phyloP scores from a whole-genome alignment of 1,284 basidiomycete species.

The Ceratobasidium sp. region DNA sequence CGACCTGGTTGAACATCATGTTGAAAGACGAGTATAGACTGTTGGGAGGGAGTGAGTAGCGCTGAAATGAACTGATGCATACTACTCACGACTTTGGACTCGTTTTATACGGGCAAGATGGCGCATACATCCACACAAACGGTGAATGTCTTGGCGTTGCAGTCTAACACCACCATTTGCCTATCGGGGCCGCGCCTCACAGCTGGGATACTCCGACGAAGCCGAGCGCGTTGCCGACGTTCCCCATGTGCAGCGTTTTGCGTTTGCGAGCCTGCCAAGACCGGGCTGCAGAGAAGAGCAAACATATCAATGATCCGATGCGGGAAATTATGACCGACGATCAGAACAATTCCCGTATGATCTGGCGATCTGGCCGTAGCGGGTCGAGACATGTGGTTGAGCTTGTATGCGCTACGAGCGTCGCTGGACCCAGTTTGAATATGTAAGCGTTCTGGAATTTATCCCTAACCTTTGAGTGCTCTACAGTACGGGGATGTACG shows the following conservation, averaged over 20 bases:
- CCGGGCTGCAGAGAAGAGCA: background rate
- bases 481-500: no score
- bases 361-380: background rate
- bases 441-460: no score
- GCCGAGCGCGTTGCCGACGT: constrained; percentile 5
- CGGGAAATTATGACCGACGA: background rate
- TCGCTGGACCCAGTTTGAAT: no score
- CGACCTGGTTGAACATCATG: constrained; percentile 35
- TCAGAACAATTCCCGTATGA: background rate
- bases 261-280: background rate
- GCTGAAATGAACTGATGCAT: background rate
- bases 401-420: no score
- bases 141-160: background rate
- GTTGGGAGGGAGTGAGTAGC: background rate
- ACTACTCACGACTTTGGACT: background rate
- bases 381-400: no score
- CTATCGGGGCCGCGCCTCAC: background rate
- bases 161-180: background rate
- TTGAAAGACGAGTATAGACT: background rate
- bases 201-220: constrained; percentile 1
- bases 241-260: background rate
- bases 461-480: no score
- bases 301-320: background rate
- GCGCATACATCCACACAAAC: background rate
- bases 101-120: background rate